Percentiles rank a stretch among this genome's conserved stretches.
Conservation (phyloP, 1,284 basidiomycete species). For the Ustilago nuda region DNA sequence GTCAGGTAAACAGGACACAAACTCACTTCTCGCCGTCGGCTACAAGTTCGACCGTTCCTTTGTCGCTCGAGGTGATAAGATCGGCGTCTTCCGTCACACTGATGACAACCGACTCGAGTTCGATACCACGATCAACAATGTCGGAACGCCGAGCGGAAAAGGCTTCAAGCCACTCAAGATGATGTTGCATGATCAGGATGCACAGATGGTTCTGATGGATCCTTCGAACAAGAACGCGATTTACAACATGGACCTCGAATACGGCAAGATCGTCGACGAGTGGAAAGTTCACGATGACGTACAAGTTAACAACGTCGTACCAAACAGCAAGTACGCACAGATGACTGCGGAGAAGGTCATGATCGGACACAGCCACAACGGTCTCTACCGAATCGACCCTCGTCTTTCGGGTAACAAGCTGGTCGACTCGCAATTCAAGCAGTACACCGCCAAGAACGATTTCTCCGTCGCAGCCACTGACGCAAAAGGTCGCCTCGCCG, state of each 20-base stretch:
- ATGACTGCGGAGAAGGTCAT: conserved; percentile 92
- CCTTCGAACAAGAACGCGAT: conserved; percentile 84
- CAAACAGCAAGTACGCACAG: conserved; percentile 93
- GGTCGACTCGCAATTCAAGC: conserved; percentile 94
- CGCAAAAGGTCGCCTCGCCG: conserved; percentile 84
- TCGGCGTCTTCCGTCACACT: conserved; percentile 93
- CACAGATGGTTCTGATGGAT: conserved; percentile 94
- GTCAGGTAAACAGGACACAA: conserved; percentile 70
- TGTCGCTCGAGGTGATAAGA: conserved; percentile 93
- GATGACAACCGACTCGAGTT: conserved; percentile 84
- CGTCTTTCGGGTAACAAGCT: conserved; percentile 89
- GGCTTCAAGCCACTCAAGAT: conserved; percentile 86
- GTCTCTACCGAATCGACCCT: conserved; percentile 96
- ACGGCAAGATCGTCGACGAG: conserved; percentile 96
- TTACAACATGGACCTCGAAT: conserved; percentile 92
- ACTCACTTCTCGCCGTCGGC: conserved; percentile 91
- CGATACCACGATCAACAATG: conserved; percentile 85
- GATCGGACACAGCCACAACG: conserved; percentile 91
- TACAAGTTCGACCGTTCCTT: conserved; percentile 97
- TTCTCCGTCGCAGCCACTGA: conserved; percentile 95
- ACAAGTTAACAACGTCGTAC: conserved; percentile 86
- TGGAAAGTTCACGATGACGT: conserved; percentile 95
- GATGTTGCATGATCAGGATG: conserved; percentile 98
- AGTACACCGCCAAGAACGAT: conserved; percentile 93
- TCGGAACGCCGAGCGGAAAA: conserved; percentile 84